A percentile compares a stretch with the other conserved stretches of the same genome.
Evolutionary conservation across 1,284 basidiomycete genomes (phyloP).

Genomic region (Leccinum fallax): DNA sequence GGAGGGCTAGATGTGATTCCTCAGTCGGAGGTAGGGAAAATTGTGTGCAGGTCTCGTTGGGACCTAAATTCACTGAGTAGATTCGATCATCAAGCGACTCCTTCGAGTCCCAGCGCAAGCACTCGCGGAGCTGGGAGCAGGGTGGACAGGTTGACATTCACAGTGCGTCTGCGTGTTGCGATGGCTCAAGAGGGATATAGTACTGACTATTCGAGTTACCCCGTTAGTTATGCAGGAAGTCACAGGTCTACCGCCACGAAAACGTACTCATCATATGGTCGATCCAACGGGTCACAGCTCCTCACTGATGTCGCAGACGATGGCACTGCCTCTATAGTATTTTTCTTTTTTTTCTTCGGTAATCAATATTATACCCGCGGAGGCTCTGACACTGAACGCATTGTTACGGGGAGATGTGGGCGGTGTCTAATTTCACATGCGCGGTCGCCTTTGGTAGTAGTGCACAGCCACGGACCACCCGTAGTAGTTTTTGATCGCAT

Average conservation of each 20-base stretch:
- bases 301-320: slow-evolving; percentile 50
- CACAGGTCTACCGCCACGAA: slow-evolving; percentile 54
- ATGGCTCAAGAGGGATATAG: slow-evolving; percentile 17
- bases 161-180: slow-evolving; percentile 27
- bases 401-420: slow-evolving; percentile 11
- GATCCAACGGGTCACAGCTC: slow-evolving; percentile 44
- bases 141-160: slow-evolving; percentile 42
- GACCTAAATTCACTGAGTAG: slow-evolving; percentile 37
- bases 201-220: slow-evolving; percentile 17
- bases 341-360: slow-evolving; percentile 19
- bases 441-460: slow-evolving; percentile 18
- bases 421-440: slow-evolving; percentile 17
- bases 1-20: slow-evolving; percentile 42
- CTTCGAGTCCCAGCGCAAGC: slow-evolving; percentile 52
- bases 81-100: slow-evolving; percentile 46
- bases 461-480: slow-evolving; percentile 17
- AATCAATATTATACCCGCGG: slow-evolving; percentile 17
- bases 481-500: slow-evolving; percentile 11
- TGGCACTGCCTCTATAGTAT: slow-evolving; percentile 41
- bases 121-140: slow-evolving; percentile 60
- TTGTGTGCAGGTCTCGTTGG: slow-evolving; percentile 16
- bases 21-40: slow-evolving; percentile 52
- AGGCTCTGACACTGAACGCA: slow-evolving; percentile 17
- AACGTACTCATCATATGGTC: slow-evolving; percentile 63
- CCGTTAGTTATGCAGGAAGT: slow-evolving; percentile 44